These are phyloP conservation scores for Lipomyces japonicus DNA, from an alignment of 805 yeast genomes.

Conservation along the genomic window DNA sequence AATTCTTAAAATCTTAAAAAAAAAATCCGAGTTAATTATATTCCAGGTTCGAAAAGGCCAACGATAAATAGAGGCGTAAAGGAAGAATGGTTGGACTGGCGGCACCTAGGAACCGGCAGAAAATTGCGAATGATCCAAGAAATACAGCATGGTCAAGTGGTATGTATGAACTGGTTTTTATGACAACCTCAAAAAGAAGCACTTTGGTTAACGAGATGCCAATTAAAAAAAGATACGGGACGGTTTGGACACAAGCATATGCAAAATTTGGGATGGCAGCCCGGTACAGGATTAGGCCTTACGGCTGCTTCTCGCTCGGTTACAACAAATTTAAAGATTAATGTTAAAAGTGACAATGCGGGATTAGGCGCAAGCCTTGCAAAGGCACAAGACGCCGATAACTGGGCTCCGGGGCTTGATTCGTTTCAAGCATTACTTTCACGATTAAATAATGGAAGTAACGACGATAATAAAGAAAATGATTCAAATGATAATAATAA, in stretches of 20 bases:
- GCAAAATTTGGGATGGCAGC: conserved; percentile 83
- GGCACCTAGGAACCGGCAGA: conserved; percentile 71
- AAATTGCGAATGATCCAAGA: conserved; percentile 89
- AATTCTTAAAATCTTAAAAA: no score
- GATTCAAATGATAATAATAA: conserved; percentile 50
- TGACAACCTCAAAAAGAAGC: no score
- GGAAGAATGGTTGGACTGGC: conserved; percentile 41
- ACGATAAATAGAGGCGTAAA: background rate
- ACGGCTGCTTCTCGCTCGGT: conserved; percentile 47
- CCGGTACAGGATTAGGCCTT: conserved; percentile 83
- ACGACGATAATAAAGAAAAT: background rate
- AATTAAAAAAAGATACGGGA: conserved; percentile 43
- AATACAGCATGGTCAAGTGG: conserved; percentile 91
- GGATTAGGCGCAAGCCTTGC: conserved; percentile 71
- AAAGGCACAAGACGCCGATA: conserved; percentile 57
- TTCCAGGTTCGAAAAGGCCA: background rate
- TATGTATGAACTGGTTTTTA: conserved; percentile 13
- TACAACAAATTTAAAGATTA: conserved; percentile 78
- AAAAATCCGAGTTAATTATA: no score
- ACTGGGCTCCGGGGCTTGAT: conserved; percentile 86
- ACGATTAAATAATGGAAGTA: conserved; percentile 67
- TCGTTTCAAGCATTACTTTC: conserved; percentile 90
- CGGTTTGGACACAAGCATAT: conserved; percentile 87
- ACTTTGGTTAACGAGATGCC: background rate
- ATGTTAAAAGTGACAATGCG: conserved; percentile 71